Evolutionary conservation across 116 monocot genomes (phyloP).

Genomic region (Cymodocea nodosa): DNA sequence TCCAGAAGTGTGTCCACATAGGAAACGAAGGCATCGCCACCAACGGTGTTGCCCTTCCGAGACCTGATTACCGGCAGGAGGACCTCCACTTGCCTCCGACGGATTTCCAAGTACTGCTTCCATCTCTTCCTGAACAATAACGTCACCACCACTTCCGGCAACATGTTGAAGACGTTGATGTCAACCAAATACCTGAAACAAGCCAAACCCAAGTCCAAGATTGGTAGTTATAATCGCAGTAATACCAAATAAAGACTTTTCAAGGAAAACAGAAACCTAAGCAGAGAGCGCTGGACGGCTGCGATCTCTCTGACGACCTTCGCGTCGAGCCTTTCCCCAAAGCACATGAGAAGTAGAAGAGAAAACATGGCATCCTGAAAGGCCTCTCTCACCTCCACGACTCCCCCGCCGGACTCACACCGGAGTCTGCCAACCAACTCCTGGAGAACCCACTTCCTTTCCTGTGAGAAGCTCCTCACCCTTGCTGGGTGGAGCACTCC

Average conservation of each 20-base stretch:
- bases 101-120: not conserved
- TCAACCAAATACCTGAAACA: no score
- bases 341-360: slow-evolving; percentile 19
- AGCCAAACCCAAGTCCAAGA: no score
- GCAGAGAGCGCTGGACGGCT: not conserved
- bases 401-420: not conserved
- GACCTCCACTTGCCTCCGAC: no score
- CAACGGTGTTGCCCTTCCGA: no score
- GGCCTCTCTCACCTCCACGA: not conserved
- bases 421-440: not conserved
- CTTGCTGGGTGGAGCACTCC: slow-evolving; percentile 13
- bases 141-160: no score
- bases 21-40: slow-evolving; percentile 10
- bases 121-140: no score
- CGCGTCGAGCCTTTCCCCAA: slow-evolving; percentile 20
- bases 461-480: not conserved
- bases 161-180: no score
- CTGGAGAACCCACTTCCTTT: slow-evolving; percentile 9
- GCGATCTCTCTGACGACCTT: slow-evolving; percentile 8
- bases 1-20: slow-evolving; percentile 58
- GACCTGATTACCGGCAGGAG: no score
- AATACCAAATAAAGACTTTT: no score
- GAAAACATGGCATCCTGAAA: slow-evolving; percentile 21
- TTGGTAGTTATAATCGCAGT: no score
- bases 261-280: no score